Evolutionary conservation across 139 green algal species (phyloP).

Genomic region (Tetradesmus lagerheimii): DNA sequence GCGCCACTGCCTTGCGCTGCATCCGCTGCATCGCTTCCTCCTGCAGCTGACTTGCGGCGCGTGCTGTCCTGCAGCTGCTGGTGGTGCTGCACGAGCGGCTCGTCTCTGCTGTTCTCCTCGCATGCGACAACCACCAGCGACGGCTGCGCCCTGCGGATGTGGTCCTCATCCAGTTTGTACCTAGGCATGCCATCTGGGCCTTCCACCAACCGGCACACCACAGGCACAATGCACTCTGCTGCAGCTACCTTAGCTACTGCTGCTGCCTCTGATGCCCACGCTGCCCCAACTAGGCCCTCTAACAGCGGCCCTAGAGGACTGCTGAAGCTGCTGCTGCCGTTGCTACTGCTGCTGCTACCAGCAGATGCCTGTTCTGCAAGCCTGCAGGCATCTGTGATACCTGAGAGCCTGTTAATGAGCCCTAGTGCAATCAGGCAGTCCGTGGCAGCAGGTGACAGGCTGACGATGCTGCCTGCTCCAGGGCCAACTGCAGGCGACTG

Average conservation of each 20-base stretch:
- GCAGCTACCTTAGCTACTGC: not conserved
- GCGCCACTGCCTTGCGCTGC: not conserved
- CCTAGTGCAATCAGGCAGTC: slow-evolving; percentile 86
- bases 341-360: not conserved
- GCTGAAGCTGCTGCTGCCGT: not conserved
- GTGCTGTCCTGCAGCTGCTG: slow-evolving; percentile 18
- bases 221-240: not conserved
- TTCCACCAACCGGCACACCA: slow-evolving; percentile 15
- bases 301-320: not conserved
- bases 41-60: not conserved
- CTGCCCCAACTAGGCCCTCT: not conserved
- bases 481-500: not conserved
- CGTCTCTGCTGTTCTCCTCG: slow-evolving; percentile 33
- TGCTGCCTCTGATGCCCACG: slow-evolving; percentile 21
- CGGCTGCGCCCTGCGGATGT: slow-evolving; percentile 34
- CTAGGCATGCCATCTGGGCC: slow-evolving; percentile 19
- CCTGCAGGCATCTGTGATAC: slow-evolving; percentile 83
- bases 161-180: slow-evolving; percentile 44
- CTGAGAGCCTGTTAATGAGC: slow-evolving; percentile 73
- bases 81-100: slow-evolving; percentile 11
- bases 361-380: not conserved
- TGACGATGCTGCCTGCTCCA: slow-evolving; percentile 62
- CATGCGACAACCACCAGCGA: slow-evolving; percentile 26
- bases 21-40: not conserved
- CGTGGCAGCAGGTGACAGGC: slow-evolving; percentile 79